phyloP scores from a whole-genome alignment of 2,329 filamentous ascomycete genomes.

The Exserohilum turcica region DNA sequence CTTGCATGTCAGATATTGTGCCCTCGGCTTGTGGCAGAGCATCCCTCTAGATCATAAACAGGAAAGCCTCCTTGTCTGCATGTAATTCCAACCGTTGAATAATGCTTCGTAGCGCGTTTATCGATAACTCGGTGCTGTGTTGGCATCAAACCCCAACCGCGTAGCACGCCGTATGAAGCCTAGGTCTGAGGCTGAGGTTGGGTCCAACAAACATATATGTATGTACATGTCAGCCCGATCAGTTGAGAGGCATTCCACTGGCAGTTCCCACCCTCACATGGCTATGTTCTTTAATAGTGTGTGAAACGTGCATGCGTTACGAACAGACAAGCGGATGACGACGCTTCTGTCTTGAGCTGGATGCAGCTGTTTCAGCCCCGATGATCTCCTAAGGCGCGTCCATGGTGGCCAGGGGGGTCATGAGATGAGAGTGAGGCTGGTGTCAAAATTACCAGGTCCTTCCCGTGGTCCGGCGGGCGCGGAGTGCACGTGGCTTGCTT shows the following conservation, averaged over 20 bases:
- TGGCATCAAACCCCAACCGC: background rate
- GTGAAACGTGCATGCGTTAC: background rate
- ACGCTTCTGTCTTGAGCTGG: background rate
- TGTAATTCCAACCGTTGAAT: background rate
- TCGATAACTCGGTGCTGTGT: background rate
- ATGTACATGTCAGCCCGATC: background rate
- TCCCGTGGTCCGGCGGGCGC: background rate
- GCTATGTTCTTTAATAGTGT: background rate
- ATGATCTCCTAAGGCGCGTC: background rate
- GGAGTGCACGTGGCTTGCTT: background rate
- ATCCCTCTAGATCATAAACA: no score
- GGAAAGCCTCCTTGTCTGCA: background rate
- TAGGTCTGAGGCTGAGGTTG: conserved; percentile 1
- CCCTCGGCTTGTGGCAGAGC: no score
- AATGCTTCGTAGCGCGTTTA: background rate
- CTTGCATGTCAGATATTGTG: conserved; percentile 2
- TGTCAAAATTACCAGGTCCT: background rate
- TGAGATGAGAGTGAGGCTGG: conserved; percentile 1
- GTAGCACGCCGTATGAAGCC: conserved; percentile 1
- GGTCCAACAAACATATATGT: background rate
- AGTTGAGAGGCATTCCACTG: background rate
- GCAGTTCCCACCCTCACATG: conserved; percentile 5
- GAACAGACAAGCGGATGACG: background rate
- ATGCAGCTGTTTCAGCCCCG: conserved; percentile 1
- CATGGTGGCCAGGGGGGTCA: background rate